Evolutionary conservation across 805 yeast species (phyloP).

Genomic region (Saccharomycopsis guyanensis): DNA sequence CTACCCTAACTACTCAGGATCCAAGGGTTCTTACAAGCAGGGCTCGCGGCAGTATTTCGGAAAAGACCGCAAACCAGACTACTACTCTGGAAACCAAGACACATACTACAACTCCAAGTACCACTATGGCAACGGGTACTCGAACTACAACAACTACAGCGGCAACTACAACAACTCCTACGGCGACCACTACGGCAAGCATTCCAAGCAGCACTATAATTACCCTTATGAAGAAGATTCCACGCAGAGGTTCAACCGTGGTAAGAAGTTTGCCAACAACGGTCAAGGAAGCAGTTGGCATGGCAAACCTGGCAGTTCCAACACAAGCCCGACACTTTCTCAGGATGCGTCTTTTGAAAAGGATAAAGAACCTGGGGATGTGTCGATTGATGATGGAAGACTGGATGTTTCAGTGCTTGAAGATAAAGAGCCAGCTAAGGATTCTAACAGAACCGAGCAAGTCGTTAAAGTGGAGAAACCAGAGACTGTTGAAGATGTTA

Average conservation of each 20-base stretch:
- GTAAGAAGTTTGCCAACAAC: neutral
- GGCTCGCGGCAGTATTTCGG: slow-evolving; percentile 7
- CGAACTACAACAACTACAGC: slow-evolving; percentile 1
- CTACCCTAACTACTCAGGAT: slow-evolving; percentile 4
- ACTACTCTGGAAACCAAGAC: slow-evolving; percentile 8
- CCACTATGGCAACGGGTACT: neutral
- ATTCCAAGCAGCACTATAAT: neutral
- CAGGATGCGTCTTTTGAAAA: too few relatives aligned
- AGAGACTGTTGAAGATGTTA: neutral
- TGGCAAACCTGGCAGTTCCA: too few relatives aligned
- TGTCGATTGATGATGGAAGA: slow-evolving; percentile 1
- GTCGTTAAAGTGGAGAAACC: neutral
- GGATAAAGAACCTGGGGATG: too few relatives aligned
- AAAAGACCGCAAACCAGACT: slow-evolving; percentile 6
- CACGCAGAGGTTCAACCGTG: neutral
- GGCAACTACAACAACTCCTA: slow-evolving; percentile 5
- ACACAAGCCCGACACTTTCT: too few relatives aligned
- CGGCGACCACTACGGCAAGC: neutral
- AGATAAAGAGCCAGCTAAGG: slow-evolving; percentile 3
- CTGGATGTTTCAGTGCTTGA: too few relatives aligned
- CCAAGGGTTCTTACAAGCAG: slow-evolving; percentile 5
- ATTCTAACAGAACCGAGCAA: neutral
- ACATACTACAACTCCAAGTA: slow-evolving; percentile 9
- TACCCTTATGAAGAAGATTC: neutral
- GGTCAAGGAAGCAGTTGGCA: neutral